Base-by-base conservation (phyloP, 2,329 filamentous ascomycete genomes). In the Colletotrichum liaoningense region DNA sequence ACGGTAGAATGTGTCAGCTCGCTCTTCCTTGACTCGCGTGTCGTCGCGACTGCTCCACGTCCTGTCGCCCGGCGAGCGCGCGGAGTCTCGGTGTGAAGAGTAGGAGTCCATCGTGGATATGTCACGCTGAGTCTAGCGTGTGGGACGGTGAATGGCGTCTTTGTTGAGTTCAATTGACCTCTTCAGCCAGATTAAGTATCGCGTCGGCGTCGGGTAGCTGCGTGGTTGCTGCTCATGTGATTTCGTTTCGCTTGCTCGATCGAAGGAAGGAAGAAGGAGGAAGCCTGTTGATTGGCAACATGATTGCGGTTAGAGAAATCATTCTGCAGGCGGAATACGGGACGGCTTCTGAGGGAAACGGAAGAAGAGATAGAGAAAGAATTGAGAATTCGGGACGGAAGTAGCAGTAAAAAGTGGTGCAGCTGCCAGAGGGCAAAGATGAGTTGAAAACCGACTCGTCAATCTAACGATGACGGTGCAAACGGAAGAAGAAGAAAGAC, bases 1-100 rank as follows among this genome's bases (percentile, higher is more conserved):
- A 72, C 92, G 88, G 77, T 93, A 92, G 75, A 91, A 92, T 55
- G 84, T 87, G 78, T 93, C 91, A 62, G 85, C 84, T 73, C 88
- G 84, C 35, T 90, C 88, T 7, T 89, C 86, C 77, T 88, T 87
- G 42, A 76, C 79, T 75, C 88, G 84, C 28, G 82, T 82, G 24
- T 91, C 89, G 66, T 90, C 89, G 63, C 88, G 88, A 55, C 80
- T 76, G 73, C 79, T 83, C 87, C 88, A 90, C 55, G 81, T 83
- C 69, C 89, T 87, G 66, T 90, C 88, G 59, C 79, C 81, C 2
- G 89, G 88, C 33, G 89, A 91, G 52, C 89, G 87, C 42, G 81
- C 87, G 28, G 86, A 80, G 72, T 91, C 89, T 75, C 89, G 85
- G 76, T 88, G 89, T 38, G 87, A 84, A 74, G 81, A 81, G 75